Evolutionary conservation across 192 early-diverging fungal genomes (phyloP).

Genomic region (Coemansia sp.): DNA sequence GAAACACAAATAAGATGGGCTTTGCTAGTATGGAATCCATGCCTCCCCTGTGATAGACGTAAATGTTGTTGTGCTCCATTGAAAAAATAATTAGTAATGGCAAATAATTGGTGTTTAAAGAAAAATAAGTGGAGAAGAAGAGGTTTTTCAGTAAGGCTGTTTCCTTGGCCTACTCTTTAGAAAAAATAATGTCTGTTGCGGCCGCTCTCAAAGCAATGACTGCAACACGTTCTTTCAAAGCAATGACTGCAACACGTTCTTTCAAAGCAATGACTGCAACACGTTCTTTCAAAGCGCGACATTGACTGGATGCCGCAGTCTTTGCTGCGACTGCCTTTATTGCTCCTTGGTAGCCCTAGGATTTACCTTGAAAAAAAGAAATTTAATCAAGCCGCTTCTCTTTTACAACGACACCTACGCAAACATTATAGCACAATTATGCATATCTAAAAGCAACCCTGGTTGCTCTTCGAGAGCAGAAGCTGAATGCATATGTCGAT

Average conservation of each 20-base stretch:
- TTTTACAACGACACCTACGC: no score
- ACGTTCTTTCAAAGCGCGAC: background rate
- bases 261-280: background rate
- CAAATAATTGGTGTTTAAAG: background rate
- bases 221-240: no score
- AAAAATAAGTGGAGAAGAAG: background rate
- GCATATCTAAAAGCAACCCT: no score
- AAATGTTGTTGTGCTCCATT: conserved; percentile 7
- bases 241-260: no score
- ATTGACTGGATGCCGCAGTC: background rate
- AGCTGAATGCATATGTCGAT: background rate
- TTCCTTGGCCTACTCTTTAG: background rate
- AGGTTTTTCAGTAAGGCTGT: background rate
- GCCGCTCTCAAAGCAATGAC: no score
- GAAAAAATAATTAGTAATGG: background rate
- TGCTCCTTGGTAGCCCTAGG: no score
- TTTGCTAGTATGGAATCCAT: background rate
- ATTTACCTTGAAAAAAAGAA: no score
- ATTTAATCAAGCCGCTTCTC: no score
- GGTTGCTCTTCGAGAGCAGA: no score
- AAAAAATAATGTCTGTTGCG: background rate
- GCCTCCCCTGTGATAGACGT: background rate
- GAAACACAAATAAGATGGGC: background rate
- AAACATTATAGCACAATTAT: no score
- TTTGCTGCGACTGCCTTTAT: no score